phyloP scores from a whole-genome alignment of 805 yeast species.

The Starmerella sp. region DNA sequence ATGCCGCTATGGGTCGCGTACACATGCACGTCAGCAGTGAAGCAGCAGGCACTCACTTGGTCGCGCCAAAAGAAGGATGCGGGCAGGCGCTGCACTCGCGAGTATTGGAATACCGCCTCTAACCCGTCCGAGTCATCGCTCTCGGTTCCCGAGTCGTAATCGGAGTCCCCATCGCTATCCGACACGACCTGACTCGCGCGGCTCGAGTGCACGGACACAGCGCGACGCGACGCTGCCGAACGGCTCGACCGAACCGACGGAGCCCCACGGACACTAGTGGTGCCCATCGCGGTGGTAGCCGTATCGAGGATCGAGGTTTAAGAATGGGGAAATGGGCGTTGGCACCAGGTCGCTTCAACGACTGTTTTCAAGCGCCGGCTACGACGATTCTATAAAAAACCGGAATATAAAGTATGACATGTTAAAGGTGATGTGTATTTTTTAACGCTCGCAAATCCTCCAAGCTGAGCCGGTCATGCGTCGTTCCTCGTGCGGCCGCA shows the following conservation, averaged over 20 bases:
- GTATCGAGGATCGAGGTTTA: not conserved
- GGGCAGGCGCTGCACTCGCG: conserved; percentile 59
- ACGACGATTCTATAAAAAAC: too few species aligned
- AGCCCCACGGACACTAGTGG: conserved; percentile 3
- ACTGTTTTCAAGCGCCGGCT: too few species aligned
- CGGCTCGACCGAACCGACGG: conserved; percentile 1
- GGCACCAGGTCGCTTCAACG: too few species aligned
- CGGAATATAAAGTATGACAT: too few species aligned
- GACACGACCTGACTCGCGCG: not conserved
- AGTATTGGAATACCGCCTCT: conserved; percentile 51
- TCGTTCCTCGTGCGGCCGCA: too few species aligned
- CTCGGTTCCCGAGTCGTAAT: conserved; percentile 6
- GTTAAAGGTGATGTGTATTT: too few species aligned
- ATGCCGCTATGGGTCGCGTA: conserved; percentile 89
- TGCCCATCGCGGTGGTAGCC: not conserved
- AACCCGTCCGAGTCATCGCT: conserved; percentile 28
- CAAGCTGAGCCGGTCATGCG: too few species aligned
- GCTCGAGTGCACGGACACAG: not conserved
- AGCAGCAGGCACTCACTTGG: conserved; percentile 60
- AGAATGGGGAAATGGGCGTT: not conserved
- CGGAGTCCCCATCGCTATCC: not conserved
- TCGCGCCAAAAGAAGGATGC: conserved; percentile 60
- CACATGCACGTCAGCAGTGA: conserved; percentile 50
- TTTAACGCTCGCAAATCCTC: too few species aligned
- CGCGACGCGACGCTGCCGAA: not conserved